Conservation (phyloP, 306 rosid genomes). For the Begonia peltatifolia region DNA sequence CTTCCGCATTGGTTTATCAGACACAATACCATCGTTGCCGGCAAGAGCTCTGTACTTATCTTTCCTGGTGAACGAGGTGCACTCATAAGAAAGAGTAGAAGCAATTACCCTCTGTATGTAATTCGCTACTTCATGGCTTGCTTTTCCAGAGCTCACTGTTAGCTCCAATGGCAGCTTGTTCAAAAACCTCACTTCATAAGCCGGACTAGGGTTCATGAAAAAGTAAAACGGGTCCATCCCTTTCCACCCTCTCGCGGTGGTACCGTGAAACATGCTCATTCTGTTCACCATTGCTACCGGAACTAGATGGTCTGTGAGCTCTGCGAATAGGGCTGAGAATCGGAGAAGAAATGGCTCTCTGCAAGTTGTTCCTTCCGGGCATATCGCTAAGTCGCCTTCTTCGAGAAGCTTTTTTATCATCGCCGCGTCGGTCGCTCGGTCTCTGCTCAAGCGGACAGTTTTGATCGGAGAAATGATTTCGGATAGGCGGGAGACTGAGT, state of each 20-base stretch:
- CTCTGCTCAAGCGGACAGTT: constrained; percentile 49
- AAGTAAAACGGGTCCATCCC: constrained; percentile 91
- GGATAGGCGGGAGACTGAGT: constrained; percentile 66
- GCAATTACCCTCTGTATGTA: constrained; percentile 78
- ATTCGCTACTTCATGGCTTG: constrained; percentile 78
- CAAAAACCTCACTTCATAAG: constrained; percentile 62
- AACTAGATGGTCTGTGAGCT: constrained; percentile 60
- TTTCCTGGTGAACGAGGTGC: constrained; percentile 54
- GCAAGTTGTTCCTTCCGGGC: constrained; percentile 84
- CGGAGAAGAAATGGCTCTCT: constrained; percentile 62
- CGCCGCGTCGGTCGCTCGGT: constrained; percentile 46
- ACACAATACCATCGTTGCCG: constrained; percentile 64
- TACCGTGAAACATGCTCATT: constrained; percentile 91
- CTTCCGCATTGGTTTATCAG: constrained; percentile 18
- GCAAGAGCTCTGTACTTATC: constrained; percentile 77
- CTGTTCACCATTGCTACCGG: constrained; percentile 80
- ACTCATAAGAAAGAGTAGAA: constrained; percentile 52
- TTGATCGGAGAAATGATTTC: constrained; percentile 70
- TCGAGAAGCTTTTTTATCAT: constrained; percentile 56
- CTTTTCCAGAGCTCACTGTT: constrained; percentile 39
- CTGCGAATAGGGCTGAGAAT: constrained; percentile 62
- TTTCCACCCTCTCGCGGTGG: constrained; percentile 79
- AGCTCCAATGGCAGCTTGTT: constrained; percentile 51
- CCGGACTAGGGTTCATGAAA: constrained; percentile 81
- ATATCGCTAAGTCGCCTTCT: constrained; percentile 67